phyloP scores from a whole-genome alignment of 768 basidiomycete species.

The Mycena crocata region DNA sequence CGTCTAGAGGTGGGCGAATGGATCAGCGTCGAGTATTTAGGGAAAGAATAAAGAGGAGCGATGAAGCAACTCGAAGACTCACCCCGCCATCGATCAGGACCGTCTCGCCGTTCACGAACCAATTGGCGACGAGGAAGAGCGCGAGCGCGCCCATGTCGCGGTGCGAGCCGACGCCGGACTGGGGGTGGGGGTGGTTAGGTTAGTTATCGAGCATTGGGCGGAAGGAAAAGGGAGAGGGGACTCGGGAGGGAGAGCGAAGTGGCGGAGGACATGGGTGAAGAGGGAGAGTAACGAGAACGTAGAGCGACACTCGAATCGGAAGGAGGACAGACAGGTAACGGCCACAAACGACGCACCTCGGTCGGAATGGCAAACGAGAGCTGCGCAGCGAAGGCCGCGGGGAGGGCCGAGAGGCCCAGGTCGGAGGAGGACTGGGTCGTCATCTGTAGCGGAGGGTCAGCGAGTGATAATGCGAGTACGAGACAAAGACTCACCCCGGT shows the following conservation, averaged over 20 bases:
- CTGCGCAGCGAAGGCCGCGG: slow-evolving; percentile 21
- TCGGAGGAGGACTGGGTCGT: slow-evolving; percentile 39
- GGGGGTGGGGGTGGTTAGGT: no score
- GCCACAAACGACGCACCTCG: no score
- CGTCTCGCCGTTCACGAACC: slow-evolving; percentile 62
- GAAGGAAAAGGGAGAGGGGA: no score
- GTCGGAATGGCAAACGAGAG: slow-evolving; percentile 50
- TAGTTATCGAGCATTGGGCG: no score
- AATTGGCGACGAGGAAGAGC: slow-evolving; percentile 57
- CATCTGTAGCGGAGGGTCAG: slow-evolving; percentile 39
- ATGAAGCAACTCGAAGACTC: slow-evolving; percentile 39
- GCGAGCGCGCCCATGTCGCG: slow-evolving; percentile 57
- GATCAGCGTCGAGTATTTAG: neutral
- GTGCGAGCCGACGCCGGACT: slow-evolving; percentile 49
- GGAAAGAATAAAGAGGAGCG: neutral
- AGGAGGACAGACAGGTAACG: no score
- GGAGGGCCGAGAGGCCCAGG: slow-evolving; percentile 38
- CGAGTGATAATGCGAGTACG: neutral
- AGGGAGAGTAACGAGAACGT: no score
- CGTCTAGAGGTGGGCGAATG: slow-evolving; percentile 37
- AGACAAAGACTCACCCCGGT: slow-evolving; percentile 34
- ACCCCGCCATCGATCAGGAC: slow-evolving; percentile 63
- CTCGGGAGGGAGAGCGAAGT: no score
- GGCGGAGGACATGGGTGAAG: no score
- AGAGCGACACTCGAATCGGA: no score